Evolutionary conservation across 148 eudicot genomes (phyloP).

Genomic region (Amaranthus palmeri): DNA sequence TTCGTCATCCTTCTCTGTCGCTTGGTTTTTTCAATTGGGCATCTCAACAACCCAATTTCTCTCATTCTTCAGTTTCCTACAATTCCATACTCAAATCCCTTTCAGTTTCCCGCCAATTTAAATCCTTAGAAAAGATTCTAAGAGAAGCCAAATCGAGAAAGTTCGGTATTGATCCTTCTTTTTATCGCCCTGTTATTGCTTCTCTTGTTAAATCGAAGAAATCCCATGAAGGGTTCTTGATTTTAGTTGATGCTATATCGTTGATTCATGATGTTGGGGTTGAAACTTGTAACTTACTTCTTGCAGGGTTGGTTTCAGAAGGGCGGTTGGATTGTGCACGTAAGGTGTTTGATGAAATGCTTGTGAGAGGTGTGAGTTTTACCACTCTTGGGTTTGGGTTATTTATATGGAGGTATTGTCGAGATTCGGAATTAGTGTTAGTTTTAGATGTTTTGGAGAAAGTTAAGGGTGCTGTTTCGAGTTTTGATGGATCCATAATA

Average conservation of each 20-base stretch:
- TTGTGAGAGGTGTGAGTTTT: constrained; percentile 42
- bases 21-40: constrained; percentile 93
- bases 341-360: constrained; percentile 75
- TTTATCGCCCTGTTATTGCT: constrained; percentile 36
- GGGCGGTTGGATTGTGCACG: constrained; percentile 43
- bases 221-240: constrained; percentile 39
- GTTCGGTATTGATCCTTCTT: constrained; percentile 31
- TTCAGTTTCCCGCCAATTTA: constrained; percentile 51
- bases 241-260: constrained; percentile 30
- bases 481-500: constrained; percentile 54
- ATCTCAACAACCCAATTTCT: constrained; percentile 70
- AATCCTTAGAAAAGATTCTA: constrained; percentile 44
- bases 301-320: constrained; percentile 55
- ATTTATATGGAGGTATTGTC: constrained; percentile 54
- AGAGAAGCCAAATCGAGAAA: constrained; percentile 38
- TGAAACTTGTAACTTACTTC: constrained; percentile 51
- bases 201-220: constrained; percentile 36
- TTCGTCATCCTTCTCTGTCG: constrained; percentile 68
- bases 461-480: constrained; percentile 35
- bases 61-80: constrained; percentile 50
- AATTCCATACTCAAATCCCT: constrained; percentile 64
- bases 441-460: constrained; percentile 46
- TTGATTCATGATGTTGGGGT: constrained; percentile 34
- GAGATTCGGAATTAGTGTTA: constrained; percentile 29
- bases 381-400: constrained; percentile 81